Evolutionary conservation across 352 stramenopile genomes (phyloP).

Genomic region (Aphanomyces astaci): DNA sequence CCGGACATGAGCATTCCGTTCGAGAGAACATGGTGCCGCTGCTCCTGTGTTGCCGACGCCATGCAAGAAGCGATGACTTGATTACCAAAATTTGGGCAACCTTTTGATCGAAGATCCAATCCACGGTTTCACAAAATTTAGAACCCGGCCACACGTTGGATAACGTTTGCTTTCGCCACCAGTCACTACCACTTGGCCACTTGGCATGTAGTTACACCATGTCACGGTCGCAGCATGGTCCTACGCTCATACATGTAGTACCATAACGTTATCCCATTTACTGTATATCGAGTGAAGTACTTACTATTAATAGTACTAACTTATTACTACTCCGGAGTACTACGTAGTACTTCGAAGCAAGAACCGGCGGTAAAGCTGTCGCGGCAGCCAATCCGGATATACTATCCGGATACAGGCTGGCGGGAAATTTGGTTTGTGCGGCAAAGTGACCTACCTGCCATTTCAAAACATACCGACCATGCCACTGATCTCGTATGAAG

Average conservation of each 20-base stretch:
- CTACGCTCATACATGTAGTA: no score
- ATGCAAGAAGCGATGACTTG: no score
- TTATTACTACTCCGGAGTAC: no score
- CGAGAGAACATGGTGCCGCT: neutral
- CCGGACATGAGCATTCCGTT: neutral
- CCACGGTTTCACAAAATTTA: neutral
- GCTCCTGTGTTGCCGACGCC: neutral
- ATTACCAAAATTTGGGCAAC: no score
- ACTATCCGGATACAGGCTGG: neutral
- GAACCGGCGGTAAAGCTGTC: neutral
- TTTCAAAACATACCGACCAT: neutral
- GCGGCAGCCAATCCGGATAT: neutral
- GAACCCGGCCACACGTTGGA: neutral
- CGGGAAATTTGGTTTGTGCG: neutral
- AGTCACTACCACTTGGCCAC: neutral
- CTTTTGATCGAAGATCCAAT: neutral
- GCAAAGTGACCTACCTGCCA: neutral
- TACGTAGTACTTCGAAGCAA: no score
- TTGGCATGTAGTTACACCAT: no score
- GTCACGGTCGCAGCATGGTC: no score
- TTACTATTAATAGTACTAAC: no score
- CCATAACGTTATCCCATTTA: no score
- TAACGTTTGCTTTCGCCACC: no score
- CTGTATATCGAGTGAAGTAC: no score
- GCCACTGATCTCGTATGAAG: slow-evolving; percentile 7